These are phyloP conservation scores for Talaromyces trachyspermus DNA, from an alignment of 495 filamentous ascomycete species.

Conservation along the genomic window DNA sequence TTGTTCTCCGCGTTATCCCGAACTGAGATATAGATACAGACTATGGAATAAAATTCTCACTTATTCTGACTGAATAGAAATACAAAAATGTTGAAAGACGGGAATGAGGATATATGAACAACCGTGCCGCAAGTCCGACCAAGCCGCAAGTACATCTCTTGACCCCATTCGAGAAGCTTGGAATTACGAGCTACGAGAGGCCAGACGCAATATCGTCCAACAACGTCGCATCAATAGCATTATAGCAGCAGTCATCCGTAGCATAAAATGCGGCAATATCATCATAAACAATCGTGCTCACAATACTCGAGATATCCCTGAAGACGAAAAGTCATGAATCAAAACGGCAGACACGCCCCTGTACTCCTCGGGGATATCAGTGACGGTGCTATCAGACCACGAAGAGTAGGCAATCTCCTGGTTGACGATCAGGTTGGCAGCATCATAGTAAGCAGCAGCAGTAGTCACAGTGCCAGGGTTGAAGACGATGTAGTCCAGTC, in stretches of 20 bases:
- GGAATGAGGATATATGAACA: too few species aligned
- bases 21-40: too few species aligned
- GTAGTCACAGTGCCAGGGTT: constrained; percentile 6
- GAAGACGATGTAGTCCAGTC: constrained; percentile 4
- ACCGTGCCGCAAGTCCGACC: too few species aligned
- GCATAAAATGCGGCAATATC: constrained; percentile 6
- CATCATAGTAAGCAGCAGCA: constrained; percentile 1
- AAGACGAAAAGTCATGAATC: constrained; percentile 1
- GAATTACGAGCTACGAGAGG: too few species aligned
- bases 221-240: neutral
- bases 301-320: neutral
- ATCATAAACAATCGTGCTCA: neutral
- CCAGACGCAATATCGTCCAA: neutral
- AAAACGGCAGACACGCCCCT: neutral
- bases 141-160: too few species aligned
- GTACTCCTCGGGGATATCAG: neutral
- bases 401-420: constrained; percentile 1
- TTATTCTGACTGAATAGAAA: too few species aligned
- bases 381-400: neutral
- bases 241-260: constrained; percentile 6
- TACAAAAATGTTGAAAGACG: too few species aligned
- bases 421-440: constrained; percentile 5
- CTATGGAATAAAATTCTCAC: too few species aligned
- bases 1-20: too few species aligned
- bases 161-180: too few species aligned